phyloP scores from a whole-genome alignment of 2,329 filamentous ascomycete genomes.

The Bertia moriformis region DNA sequence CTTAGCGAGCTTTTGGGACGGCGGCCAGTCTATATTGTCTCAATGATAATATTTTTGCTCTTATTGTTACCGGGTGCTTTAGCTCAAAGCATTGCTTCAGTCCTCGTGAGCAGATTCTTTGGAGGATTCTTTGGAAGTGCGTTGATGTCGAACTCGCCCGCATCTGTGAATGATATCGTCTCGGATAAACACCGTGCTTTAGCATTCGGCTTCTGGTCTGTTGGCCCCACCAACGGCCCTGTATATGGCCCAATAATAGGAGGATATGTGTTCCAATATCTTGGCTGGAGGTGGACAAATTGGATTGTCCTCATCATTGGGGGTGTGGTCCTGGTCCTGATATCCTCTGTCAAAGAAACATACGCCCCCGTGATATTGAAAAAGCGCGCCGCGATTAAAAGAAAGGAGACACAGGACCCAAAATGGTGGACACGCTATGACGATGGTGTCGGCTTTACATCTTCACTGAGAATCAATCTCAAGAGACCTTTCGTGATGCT shows the following conservation, averaged over 20 bases:
- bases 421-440: constrained; percentile 73
- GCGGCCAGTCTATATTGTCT: constrained; percentile 52
- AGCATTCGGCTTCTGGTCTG: constrained; percentile 70
- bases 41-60: constrained; percentile 48
- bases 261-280: constrained; percentile 61
- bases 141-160: constrained; percentile 72
- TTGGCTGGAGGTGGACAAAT: background rate
- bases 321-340: constrained; percentile 4
- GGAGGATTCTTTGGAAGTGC: constrained; percentile 62
- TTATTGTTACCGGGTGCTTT: constrained; percentile 60
- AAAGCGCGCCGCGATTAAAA: constrained; percentile 4
- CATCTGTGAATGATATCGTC: constrained; percentile 72
- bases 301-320: background rate
- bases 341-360: constrained; percentile 6
- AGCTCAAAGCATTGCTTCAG: constrained; percentile 48
- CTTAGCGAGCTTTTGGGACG: constrained; percentile 59
- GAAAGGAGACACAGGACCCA: constrained; percentile 3
- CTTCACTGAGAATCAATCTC: constrained; percentile 9
- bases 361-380: constrained; percentile 7
- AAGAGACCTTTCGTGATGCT: constrained; percentile 22
- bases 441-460: constrained; percentile 31
- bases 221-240: constrained; percentile 72
- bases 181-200: constrained; percentile 65
- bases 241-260: constrained; percentile 17
- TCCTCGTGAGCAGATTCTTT: constrained; percentile 63